Base-by-base conservation (phyloP, 345 rosid genomes). In the Mallotus nudiflorus region DNA sequence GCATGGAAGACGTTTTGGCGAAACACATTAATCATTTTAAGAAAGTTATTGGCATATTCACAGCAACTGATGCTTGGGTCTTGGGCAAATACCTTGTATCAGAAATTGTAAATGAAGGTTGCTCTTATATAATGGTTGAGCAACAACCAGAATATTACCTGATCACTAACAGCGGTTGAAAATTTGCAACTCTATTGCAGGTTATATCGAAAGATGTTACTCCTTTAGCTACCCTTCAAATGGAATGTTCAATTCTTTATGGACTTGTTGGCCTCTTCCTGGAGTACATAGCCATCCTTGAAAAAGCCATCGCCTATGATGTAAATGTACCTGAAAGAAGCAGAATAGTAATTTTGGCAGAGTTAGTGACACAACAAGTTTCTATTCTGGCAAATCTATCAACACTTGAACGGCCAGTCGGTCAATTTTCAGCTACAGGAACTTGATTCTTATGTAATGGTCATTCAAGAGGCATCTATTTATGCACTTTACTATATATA, bases 141-240 rank as follows among this genome's bases (percentile, higher is more conserved):
- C 66, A 83, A 67, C 78, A 72, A 66, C 78, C 85, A 11, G 81
- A 80, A 71, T 83, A 82, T 71, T 86, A 80, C 74, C 52, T 77
- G 63, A 90, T 88, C 66, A 84, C 90, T 14, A 81, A 59, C 77
- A 85, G 93, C n/a, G 88, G 93, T 53, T 71, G 82, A 77, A 88
- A 85, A 71, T 75, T 88, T 52, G 56, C 85, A 22, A 85, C 86
- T 15, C 77, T 88, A 44, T 59, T 86, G 75, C 90, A 86, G 93
- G 93, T 86, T 35, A 77, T 83, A 56, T 68, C 80, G 19, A 65
- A 73, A 51, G 87, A 79, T 39, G 72, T 75, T 61, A 45, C 66
- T 19, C 83, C 89, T 65, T 77, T 88, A 74, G 73, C 77, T 67
- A 62, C 78, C 49, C 74, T 83, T 57, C 82, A 70, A 71, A 85